A percentile compares a stretch with the other conserved stretches of the same genome.
Evolutionary conservation across 2,329 filamentous ascomycete genomes (phyloP).

Genomic region (Scytalidium lignicola): DNA sequence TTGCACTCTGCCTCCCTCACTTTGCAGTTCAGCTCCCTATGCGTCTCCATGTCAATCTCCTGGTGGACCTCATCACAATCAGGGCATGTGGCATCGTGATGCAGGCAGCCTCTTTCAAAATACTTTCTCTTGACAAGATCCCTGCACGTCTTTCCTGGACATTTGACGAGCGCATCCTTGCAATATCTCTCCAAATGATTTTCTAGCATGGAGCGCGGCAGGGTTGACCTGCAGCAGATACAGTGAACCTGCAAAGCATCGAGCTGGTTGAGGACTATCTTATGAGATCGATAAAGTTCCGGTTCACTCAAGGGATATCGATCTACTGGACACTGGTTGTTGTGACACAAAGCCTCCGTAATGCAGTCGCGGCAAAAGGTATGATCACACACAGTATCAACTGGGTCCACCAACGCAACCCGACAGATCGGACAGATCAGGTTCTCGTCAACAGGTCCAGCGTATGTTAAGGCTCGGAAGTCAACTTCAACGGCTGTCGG

Average conservation of each 20-base stretch:
- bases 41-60: conserved; percentile 42
- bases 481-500: conserved; percentile 18
- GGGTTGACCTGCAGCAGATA: conserved; percentile 48
- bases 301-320: conserved; percentile 36
- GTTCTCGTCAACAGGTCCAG: conserved; percentile 30
- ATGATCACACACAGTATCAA: conserved; percentile 59
- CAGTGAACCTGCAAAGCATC: conserved; percentile 55
- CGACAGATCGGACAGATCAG: conserved; percentile 45
- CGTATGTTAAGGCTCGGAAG: conserved; percentile 30
- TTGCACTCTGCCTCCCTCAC: conserved; percentile 26
- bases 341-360: conserved; percentile 35
- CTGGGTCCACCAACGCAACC: conserved; percentile 53
- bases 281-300: conserved; percentile 24
- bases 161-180: conserved; percentile 49
- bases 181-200: conserved; percentile 54
- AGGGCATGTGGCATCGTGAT: conserved; percentile 45
- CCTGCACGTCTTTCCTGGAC: conserved; percentile 43
- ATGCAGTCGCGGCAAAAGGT: conserved; percentile 60
- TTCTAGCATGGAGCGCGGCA: conserved; percentile 49
- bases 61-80: conserved; percentile 44
- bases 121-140: conserved; percentile 48
- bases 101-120: conserved; percentile 47
- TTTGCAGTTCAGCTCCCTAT: conserved; percentile 41
- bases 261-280: conserved; percentile 55
- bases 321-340: conserved; percentile 52